Base-by-base conservation (phyloP, 2,329 filamentous ascomycete genomes). In the Fusarium foetens region DNA sequence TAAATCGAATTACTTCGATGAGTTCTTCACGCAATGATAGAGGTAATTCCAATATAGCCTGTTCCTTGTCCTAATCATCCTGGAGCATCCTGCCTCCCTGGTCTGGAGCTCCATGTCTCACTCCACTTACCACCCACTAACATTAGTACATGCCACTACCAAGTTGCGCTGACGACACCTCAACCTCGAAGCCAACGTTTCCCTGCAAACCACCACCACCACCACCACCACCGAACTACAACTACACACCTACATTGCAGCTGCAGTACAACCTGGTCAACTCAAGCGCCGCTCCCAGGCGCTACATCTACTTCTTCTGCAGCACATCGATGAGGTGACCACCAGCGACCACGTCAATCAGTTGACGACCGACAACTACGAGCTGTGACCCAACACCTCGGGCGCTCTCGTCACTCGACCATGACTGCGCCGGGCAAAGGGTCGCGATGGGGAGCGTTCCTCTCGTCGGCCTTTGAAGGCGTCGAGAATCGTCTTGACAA, bases 401-500 rank as follows among this genome's bases (percentile, higher is more conserved):
- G 58, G 52, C 55, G 62, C 58, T 41, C 41, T 54, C 48, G 36
- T 66, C 65, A 69, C 74, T 77, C 88, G 65, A 68, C 75, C 77
- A 89, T 88, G 86, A 82, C 86, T 71, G 81, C 83, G 70, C 82
- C 85, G 38, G 82, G 82, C 70, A 88, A 89, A 77, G 74, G 67
- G 68, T 88, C 88, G 55, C 88, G 88, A 89, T 94, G 93, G 93
- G 92, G 92, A 49, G 90, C 90, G 36, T 92, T 97, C 79, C 87
- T 98, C 67, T 93, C 94, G 73, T 94, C 95, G 82, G 95, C 95
- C 71, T 94, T 98, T 68, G 94, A 95, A 60, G 95, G 95, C 68
- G 93, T 99, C 64, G 96, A 99, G 84, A 97, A 95, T 66, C 91
- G 93, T 46, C 88, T 99, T 66, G 96, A 99, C 81, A 95, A 90